Percentiles rank a stretch among this genome's conserved stretches.
Conservation (phyloP, 331 rosid genomes). For the Erythrophleum ivorense region DNA sequence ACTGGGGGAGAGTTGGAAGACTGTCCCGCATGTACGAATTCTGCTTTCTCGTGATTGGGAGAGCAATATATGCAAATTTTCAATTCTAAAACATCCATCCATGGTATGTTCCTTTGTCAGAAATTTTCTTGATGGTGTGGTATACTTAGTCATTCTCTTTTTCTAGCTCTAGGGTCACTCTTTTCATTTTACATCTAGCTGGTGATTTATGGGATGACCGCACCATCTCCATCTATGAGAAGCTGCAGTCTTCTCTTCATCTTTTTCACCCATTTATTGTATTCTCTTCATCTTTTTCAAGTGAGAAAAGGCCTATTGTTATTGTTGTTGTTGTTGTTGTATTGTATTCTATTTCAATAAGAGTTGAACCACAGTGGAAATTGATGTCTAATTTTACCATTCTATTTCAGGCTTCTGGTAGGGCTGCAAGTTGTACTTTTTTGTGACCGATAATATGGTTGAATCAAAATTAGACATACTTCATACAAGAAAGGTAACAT, state of each 20-base stretch:
- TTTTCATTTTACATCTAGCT: constrained; percentile 11
- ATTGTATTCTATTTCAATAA: neutral
- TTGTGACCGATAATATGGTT: neutral
- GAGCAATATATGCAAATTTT: constrained; percentile 51
- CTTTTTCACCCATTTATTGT: neutral
- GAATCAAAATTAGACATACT: neutral
- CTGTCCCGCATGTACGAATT: constrained; percentile 78
- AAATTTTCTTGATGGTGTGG: constrained; percentile 8
- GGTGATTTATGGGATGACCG: constrained; percentile 2
- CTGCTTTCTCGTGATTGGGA: constrained; percentile 64
- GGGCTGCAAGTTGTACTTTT: constrained; percentile 42
- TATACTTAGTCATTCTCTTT: constrained; percentile 5
- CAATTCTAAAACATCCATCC: constrained; percentile 72
- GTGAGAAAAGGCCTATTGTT: no score
- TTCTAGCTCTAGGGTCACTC: neutral
- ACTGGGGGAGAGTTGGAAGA: constrained; percentile 96
- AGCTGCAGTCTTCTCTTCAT: neutral
- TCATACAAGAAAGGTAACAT: neutral
- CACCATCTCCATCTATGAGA: constrained; percentile 4
- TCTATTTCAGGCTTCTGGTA: constrained; percentile 53
- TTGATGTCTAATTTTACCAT: constrained; percentile 25
- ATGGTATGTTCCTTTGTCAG: constrained; percentile 55
- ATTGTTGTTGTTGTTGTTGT: no score
- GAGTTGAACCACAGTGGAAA: constrained; percentile 15
- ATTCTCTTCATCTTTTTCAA: neutral